Conservation (phyloP, 768 basidiomycete genomes). For the Kwoniella shandongensis region DNA sequence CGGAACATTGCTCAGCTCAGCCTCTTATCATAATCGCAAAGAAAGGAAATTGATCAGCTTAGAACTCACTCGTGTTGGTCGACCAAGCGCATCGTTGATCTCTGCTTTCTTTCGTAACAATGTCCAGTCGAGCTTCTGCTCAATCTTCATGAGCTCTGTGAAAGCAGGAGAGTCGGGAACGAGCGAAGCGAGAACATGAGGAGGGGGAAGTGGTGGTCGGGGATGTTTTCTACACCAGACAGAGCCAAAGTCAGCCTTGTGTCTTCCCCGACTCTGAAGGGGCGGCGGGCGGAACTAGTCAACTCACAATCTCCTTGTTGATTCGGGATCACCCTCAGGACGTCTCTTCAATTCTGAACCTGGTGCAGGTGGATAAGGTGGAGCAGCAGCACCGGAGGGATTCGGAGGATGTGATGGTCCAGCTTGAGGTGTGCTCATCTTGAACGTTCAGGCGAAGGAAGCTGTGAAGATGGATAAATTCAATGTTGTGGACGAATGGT, state of each 20-base stretch:
- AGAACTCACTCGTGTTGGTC: slow-evolving; percentile 69
- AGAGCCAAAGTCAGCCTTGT: too few species aligned
- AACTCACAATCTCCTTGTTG: slow-evolving; percentile 27
- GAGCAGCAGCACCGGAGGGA: slow-evolving; percentile 1
- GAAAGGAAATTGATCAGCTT: not conserved
- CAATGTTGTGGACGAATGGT: not conserved
- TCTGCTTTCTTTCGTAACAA: slow-evolving; percentile 86
- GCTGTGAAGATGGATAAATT: not conserved
- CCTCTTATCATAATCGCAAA: not conserved
- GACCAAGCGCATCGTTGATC: slow-evolving; percentile 80
- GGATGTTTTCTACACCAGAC: slow-evolving; percentile 22
- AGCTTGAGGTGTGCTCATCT: slow-evolving; percentile 14
- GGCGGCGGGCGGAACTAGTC: not conserved
- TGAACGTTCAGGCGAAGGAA: not conserved
- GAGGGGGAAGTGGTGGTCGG: slow-evolving; percentile 47
- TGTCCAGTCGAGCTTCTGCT: slow-evolving; percentile 91
- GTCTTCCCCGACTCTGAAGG: not conserved
- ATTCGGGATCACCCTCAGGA: slow-evolving; percentile 31
- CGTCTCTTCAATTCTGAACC: slow-evolving; percentile 24
- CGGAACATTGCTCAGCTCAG: not conserved
- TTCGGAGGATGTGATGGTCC: slow-evolving; percentile 16
- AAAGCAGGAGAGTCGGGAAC: slow-evolving; percentile 84
- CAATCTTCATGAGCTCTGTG: slow-evolving; percentile 79
- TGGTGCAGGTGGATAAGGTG: slow-evolving; percentile 7
- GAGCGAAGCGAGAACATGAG: slow-evolving; percentile 67